Evolutionary conservation across 2,329 filamentous ascomycete genomes (phyloP).

Genomic region (Annulohypoxylon truncatum): DNA sequence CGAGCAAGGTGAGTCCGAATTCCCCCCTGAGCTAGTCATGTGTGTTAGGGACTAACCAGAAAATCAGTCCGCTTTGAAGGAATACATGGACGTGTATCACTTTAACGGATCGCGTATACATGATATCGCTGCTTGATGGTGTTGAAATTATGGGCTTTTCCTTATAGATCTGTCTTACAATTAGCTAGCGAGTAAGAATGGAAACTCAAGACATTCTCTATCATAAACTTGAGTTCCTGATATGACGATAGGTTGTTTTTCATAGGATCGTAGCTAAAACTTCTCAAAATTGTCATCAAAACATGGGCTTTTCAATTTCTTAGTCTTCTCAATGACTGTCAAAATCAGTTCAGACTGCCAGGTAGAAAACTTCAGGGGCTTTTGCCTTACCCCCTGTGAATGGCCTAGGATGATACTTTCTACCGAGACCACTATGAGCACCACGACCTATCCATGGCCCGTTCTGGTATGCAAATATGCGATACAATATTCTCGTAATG

Average conservation of each 20-base stretch:
- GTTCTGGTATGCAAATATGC: background rate
- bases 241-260: background rate
- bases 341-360: no score
- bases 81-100: background rate
- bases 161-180: background rate
- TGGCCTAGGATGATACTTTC: no score
- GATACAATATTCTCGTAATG: background rate
- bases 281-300: background rate
- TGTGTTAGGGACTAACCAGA: background rate
- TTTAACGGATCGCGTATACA: conserved; percentile 2
- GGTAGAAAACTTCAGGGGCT: no score
- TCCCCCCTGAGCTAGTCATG: background rate
- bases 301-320: background rate
- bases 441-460: no score
- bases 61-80: background rate
- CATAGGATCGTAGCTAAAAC: background rate
- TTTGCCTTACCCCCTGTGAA: no score
- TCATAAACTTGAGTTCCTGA: background rate
- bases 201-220: background rate
- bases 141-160: background rate
- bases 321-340: no score
- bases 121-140: conserved; percentile 9
- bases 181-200: background rate
- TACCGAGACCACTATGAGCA: no score
- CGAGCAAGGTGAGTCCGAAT: background rate